phyloP scores from a whole-genome alignment of 2,329 filamentous ascomycete species.

The Fusarium sp. region DNA sequence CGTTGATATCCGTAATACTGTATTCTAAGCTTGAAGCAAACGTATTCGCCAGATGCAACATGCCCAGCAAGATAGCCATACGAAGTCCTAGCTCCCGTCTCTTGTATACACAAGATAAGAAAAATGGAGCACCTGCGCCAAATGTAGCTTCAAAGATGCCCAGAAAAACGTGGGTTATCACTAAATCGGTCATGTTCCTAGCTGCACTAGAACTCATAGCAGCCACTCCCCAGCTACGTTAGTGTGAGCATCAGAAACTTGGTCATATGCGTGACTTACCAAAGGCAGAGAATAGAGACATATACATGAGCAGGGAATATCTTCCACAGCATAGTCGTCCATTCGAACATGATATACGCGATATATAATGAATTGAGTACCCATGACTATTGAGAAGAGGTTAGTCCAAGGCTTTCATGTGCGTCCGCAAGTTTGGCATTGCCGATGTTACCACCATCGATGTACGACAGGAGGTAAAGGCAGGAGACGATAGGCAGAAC shows the following conservation, averaged over 20 bases:
- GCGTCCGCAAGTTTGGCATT: slow-evolving; percentile 36
- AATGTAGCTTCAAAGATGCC: slow-evolving; percentile 35
- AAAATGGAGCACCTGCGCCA: slow-evolving; percentile 33
- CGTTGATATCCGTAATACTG: slow-evolving; percentile 18
- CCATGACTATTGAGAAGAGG: slow-evolving; percentile 31
- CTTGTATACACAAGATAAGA: slow-evolving; percentile 24
- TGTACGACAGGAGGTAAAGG: slow-evolving; percentile 35
- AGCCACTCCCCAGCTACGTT: slow-evolving; percentile 25
- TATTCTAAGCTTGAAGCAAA: slow-evolving; percentile 32
- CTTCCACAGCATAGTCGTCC: slow-evolving; percentile 38
- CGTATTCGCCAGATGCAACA: slow-evolving; percentile 27
- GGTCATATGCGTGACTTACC: neutral
- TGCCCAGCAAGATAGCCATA: slow-evolving; percentile 18
- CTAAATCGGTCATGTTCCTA: slow-evolving; percentile 5
- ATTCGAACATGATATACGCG: slow-evolving; percentile 32
- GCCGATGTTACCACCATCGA: slow-evolving; percentile 38
- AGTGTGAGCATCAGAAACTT: rapidly evolving
- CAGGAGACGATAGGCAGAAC: slow-evolving; percentile 34
- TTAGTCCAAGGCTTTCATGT: slow-evolving; percentile 19
- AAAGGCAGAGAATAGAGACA: slow-evolving; percentile 19
- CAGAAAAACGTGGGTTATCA: slow-evolving; percentile 6
- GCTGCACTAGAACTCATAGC: slow-evolving; percentile 33
- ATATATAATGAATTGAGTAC: slow-evolving; percentile 39
- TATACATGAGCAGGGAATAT: slow-evolving; percentile 30
- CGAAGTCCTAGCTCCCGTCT: slow-evolving; percentile 23